phyloP scores from a whole-genome alignment of 2,329 filamentous ascomycete genomes.

The Clarireedia hainanense region DNA sequence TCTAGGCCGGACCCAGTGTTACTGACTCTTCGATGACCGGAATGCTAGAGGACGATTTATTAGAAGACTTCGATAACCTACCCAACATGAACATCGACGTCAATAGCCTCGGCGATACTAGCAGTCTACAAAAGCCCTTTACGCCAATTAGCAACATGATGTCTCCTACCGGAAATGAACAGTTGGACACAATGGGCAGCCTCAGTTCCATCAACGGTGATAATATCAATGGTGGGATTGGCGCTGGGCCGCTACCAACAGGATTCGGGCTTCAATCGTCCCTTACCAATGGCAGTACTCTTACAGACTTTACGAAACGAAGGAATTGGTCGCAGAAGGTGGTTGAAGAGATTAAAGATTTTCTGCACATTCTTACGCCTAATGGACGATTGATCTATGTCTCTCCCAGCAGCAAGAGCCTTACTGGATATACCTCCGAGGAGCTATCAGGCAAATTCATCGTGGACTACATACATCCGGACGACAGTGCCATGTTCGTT shows the following conservation, averaged over 20 bases:
- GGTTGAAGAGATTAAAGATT: constrained; percentile 81
- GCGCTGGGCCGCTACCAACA: constrained; percentile 27
- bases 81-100: constrained; percentile 37
- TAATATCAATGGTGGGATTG: constrained; percentile 21
- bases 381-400: constrained; percentile 78
- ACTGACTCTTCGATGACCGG: constrained; percentile 27
- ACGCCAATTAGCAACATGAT: constrained; percentile 19
- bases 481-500: constrained; percentile 76
- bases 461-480: constrained; percentile 74
- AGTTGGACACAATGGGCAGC: constrained; percentile 11
- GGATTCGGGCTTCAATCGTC: constrained; percentile 24
- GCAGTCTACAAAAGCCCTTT: constrained; percentile 22
- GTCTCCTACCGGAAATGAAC: constrained; percentile 14
- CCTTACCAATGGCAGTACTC: constrained; percentile 38
- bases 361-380: constrained; percentile 78
- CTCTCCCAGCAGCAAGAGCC: constrained; percentile 65
- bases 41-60: constrained; percentile 39
- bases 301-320: constrained; percentile 59
- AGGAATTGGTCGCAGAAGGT: constrained; percentile 82
- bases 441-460: constrained; percentile 71
- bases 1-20: constrained; percentile 14
- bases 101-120: constrained; percentile 21
- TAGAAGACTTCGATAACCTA: constrained; percentile 33
- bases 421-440: constrained; percentile 68
- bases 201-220: constrained; percentile 12